A percentile compares a stretch with the other conserved stretches of the same genome.
Conservation (phyloP, 2,329 filamentous ascomycete genomes). For the Xylariaceae sp. region DNA sequence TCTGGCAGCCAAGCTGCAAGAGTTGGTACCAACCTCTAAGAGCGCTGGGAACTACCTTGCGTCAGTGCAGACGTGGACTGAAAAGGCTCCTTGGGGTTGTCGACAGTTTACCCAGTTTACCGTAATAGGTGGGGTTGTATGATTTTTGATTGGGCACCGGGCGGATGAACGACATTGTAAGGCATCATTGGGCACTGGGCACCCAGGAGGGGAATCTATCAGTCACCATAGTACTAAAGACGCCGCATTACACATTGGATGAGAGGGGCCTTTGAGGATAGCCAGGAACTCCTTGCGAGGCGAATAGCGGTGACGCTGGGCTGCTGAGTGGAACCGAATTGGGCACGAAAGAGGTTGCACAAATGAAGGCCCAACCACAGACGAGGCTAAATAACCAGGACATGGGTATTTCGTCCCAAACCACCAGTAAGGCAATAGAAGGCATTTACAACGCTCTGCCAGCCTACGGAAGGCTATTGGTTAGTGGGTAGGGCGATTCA, state of each 20-base stretch:
- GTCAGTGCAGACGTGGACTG: constrained; percentile 28
- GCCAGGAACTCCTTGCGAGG: constrained; percentile 31
- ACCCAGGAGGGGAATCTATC: constrained; percentile 21
- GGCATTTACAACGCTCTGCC: too few relatives aligned
- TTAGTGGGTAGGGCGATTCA: background rate
- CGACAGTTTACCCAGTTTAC: background rate
- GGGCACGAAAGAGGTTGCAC: constrained; percentile 37
- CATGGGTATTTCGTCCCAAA: constrained; percentile 1
- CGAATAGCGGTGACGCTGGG: constrained; percentile 39
- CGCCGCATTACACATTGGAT: constrained; percentile 13
- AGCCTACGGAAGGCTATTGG: background rate
- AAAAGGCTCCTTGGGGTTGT: constrained; percentile 22
- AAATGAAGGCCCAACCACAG: constrained; percentile 33
- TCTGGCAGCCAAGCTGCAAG: constrained; percentile 35
- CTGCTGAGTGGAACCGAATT: constrained; percentile 38
- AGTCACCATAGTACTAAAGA: constrained; percentile 7
- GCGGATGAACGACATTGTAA: constrained; percentile 21
- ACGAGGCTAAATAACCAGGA: constrained; percentile 23
- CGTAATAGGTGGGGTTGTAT: constrained; percentile 12
- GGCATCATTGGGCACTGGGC: constrained; percentile 31
- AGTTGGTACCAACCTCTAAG: constrained; percentile 15
- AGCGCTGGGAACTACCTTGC: constrained; percentile 27
- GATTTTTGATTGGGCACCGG: constrained; percentile 29
- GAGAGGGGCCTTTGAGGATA: background rate
- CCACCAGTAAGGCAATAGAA: constrained; percentile 11